phyloP scores from a whole-genome alignment of 2,329 filamentous ascomycete species.

The Claviceps digitariae region DNA sequence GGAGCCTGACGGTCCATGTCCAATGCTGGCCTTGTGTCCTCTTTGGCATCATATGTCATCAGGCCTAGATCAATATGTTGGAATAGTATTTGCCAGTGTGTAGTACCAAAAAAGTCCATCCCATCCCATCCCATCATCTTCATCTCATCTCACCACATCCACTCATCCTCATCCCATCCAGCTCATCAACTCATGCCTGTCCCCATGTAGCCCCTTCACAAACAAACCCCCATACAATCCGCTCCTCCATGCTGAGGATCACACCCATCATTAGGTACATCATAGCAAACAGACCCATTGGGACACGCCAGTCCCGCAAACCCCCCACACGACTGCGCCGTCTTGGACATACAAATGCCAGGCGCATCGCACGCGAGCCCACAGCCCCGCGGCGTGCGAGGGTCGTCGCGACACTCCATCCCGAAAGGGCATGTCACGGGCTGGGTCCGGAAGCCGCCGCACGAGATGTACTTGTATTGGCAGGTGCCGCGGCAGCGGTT shows the following conservation, averaged over 20 bases:
- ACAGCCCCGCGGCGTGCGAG: conserved; percentile 16
- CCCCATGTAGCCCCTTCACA: no score
- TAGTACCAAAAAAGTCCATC: no score
- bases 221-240: conserved; percentile 19
- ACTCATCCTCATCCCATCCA: no score
- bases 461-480: conserved; percentile 16
- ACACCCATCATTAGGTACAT: conserved; percentile 15
- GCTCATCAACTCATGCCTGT: no score
- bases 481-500: conserved; percentile 18
- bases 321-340: conserved; percentile 12
- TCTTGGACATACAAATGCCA: conserved; percentile 19
- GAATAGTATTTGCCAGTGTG: no score
- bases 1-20: no score
- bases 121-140: no score
- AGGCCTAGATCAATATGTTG: no score
- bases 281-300: conserved; percentile 16
- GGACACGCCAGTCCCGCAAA: conserved; percentile 15
- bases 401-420: conserved; percentile 20
- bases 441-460: conserved; percentile 16
- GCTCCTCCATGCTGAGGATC: conserved; percentile 15
- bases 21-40: no score
- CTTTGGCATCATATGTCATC: no score
- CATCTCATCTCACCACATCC: no score
- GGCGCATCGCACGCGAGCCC: conserved; percentile 22
- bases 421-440: conserved; percentile 14